Conservation (phyloP, 2,329 filamentous ascomycete species). For the Magnaporthales sp. region DNA sequence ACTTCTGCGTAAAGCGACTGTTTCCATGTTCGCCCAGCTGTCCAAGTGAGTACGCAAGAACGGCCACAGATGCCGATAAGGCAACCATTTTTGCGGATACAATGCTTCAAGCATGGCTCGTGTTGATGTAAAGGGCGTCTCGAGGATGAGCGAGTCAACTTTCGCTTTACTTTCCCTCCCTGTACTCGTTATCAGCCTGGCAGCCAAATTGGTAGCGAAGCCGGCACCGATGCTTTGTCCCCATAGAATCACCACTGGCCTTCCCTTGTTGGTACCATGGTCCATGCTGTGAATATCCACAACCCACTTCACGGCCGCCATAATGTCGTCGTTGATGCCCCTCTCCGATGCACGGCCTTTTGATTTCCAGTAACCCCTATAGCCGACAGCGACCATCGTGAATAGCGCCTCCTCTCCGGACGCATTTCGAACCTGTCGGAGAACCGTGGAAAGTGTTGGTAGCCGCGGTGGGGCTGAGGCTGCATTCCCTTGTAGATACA, state of each 20-base stretch:
- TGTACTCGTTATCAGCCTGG: conserved; percentile 24
- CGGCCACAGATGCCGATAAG: conserved; percentile 65
- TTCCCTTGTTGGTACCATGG: conserved; percentile 11
- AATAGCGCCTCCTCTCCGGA: conserved; percentile 22
- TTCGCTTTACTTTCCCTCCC: conserved; percentile 20
- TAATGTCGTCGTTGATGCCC: conserved; percentile 61
- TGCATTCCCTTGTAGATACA: conserved; percentile 39
- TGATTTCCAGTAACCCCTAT: conserved; percentile 73
- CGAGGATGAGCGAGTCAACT: conserved; percentile 51
- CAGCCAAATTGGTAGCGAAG: conserved; percentile 55
- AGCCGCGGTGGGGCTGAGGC: conserved; percentile 49
- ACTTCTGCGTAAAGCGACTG: conserved; percentile 26
- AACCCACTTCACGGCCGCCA: conserved; percentile 57
- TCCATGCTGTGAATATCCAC: conserved; percentile 27
- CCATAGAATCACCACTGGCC: conserved; percentile 53
- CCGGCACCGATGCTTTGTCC: conserved; percentile 71
- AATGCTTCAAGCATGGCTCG: conserved; percentile 61
- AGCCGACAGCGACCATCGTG: conserved; percentile 47
- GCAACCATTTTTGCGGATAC: conserved; percentile 73
- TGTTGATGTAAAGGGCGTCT: conserved; percentile 68
- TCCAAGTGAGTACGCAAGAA: conserved; percentile 61
- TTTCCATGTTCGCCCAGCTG: conserved; percentile 39
- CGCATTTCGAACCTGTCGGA: conserved; percentile 34
- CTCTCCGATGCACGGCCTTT: conserved; percentile 60
- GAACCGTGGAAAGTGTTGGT: conserved; percentile 44